Evolutionary conservation across 2,329 filamentous ascomycete species (phyloP).

Genomic region (Achaetomium macrosporum): DNA sequence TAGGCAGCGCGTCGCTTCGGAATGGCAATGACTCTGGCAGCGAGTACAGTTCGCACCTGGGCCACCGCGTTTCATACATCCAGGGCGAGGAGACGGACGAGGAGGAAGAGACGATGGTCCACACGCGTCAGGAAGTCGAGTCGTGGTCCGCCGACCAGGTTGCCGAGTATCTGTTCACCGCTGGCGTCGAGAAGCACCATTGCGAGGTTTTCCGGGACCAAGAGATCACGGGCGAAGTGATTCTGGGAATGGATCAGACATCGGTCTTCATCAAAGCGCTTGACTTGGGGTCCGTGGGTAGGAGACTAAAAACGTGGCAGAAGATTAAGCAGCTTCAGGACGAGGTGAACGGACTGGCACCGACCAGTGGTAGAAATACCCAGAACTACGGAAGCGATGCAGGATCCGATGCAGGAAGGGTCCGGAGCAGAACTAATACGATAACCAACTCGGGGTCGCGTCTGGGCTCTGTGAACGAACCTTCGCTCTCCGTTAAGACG

Average conservation of each 20-base stretch:
- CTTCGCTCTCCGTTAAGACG: constrained; percentile 42
- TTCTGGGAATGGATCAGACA: constrained; percentile 91
- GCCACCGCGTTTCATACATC: constrained; percentile 80
- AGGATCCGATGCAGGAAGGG: constrained; percentile 49
- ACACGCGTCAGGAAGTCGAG: constrained; percentile 67
- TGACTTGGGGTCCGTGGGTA: constrained; percentile 83
- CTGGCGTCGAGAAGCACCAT: constrained; percentile 80
- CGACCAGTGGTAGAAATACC: constrained; percentile 45
- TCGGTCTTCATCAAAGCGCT: constrained; percentile 95
- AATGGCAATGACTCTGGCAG: constrained; percentile 71
- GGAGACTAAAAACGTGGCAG: constrained; percentile 90
- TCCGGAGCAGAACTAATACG: constrained; percentile 53
- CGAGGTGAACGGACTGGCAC: constrained; percentile 59
- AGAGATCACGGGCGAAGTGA: constrained; percentile 89
- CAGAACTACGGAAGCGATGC: constrained; percentile 53
- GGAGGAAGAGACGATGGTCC: constrained; percentile 64
- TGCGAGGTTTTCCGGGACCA: constrained; percentile 94
- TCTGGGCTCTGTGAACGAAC: constrained; percentile 37
- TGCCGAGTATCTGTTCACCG: constrained; percentile 79
- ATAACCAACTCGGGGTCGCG: constrained; percentile 44
- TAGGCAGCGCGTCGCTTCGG: constrained; percentile 49
- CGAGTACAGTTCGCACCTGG: constrained; percentile 77
- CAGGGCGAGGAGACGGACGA: constrained; percentile 93
- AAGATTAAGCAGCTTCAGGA: constrained; percentile 90
- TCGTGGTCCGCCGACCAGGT: constrained; percentile 76